Percentiles rank a stretch among this genome's conserved stretches.
These are phyloP conservation scores for Salix dunnii DNA, from an alignment of 345 rosid genomes.

Conservation along the genomic window DNA sequence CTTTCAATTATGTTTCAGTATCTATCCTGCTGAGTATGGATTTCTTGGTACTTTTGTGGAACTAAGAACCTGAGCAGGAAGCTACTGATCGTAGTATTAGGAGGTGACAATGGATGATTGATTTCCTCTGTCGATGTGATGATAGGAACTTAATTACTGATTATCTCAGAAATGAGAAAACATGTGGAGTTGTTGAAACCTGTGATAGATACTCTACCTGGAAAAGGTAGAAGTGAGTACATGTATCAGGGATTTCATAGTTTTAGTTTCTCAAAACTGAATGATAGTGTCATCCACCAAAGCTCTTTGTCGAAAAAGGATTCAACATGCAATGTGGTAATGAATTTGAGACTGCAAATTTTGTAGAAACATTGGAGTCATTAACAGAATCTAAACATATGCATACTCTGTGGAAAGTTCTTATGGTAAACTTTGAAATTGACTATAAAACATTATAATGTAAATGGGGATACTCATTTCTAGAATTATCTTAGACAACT, in stretches of 20 bases:
- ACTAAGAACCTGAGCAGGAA: neutral
- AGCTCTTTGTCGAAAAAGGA: neutral
- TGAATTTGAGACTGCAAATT: neutral
- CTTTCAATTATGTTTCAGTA: slow-evolving; percentile 6
- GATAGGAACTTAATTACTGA: neutral
- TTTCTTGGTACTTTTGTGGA: neutral
- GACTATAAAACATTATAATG: too few species aligned
- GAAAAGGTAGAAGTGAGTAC: neutral
- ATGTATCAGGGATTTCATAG: neutral
- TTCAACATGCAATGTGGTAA: neutral
- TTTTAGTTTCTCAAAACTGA: neutral
- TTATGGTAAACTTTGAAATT: too few species aligned
- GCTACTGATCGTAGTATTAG: neutral
- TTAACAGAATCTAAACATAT: neutral
- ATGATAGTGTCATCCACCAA: neutral
- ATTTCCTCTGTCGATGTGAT: neutral
- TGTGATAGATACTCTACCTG: neutral
- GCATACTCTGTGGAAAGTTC: neutral
- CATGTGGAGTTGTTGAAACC: neutral
- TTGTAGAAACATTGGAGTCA: neutral
- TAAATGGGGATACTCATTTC: too few species aligned
- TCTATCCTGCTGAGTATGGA: neutral
- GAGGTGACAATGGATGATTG: neutral
- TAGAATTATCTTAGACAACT: too few species aligned
- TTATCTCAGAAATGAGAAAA: neutral